A percentile compares a stretch with the other conserved stretches of the same genome.
These are phyloP conservation scores for Ganoderma boninense DNA, from an alignment of 1,284 basidiomycete species.

Conservation along the genomic window DNA sequence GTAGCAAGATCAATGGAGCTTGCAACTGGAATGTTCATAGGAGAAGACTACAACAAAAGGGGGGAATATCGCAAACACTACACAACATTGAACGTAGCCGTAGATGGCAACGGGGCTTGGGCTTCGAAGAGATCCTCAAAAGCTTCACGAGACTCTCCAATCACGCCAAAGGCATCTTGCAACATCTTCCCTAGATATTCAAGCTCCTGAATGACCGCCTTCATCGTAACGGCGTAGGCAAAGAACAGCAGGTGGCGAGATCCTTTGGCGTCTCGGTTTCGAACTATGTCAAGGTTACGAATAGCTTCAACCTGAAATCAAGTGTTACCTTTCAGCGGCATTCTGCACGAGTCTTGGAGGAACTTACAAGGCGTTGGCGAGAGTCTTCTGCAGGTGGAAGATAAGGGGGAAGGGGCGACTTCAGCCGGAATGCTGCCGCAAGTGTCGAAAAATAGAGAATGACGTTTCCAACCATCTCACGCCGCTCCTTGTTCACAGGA, in stretches of 20 bases:
- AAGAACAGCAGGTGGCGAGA: conserved; percentile 92
- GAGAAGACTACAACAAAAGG: not conserved
- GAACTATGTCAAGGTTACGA: conserved; percentile 85
- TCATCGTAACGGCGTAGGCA: conserved; percentile 93
- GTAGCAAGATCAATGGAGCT: not conserved
- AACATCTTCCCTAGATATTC: conserved; percentile 80
- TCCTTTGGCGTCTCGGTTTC: conserved; percentile 73
- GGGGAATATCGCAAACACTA: not conserved
- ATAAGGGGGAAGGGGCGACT: conserved; percentile 93
- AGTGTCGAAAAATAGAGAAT: conserved; percentile 92
- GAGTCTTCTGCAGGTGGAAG: conserved; percentile 91
- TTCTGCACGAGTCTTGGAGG: not conserved
- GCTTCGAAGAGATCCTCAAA: conserved; percentile 46
- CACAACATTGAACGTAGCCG: not conserved
- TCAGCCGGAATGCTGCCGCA: conserved; percentile 87
- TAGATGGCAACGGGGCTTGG: conserved; percentile 26
- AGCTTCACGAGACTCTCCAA: conserved; percentile 61
- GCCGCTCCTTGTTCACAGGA: conserved; percentile 86
- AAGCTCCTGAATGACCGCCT: conserved; percentile 88
- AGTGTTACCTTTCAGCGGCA: not conserved
- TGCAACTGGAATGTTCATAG: not conserved
- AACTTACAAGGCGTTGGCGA: conserved; percentile 75
- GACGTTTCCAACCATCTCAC: conserved; percentile 94
- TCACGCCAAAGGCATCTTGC: conserved; percentile 90
- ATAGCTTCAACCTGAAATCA: conserved; percentile 77